Base-by-base conservation (phyloP, 2,329 filamentous ascomycete species). In the Camillea tinctor region DNA sequence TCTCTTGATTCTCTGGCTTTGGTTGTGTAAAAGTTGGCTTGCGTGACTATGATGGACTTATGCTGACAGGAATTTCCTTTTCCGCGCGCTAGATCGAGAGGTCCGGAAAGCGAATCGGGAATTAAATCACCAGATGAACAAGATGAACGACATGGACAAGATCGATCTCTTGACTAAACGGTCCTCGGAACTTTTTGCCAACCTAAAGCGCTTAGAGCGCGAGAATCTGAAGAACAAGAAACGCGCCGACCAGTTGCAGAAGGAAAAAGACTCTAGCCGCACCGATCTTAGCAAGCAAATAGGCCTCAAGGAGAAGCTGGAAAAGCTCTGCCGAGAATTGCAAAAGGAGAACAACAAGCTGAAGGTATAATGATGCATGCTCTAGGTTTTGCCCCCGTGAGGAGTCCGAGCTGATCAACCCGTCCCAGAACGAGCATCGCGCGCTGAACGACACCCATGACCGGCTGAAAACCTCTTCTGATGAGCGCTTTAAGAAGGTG, bases 261-360 rank as follows among this genome's bases (percentile, higher is more conserved):
- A 98, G 75, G 95, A 99, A 71, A 96, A 96, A 75, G 95, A 99
- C 73, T 88, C 91, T 67, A 90, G 90, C 59, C 88, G 93, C 69
- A 90, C 89, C 52, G 95, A 99, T 74, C 81, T 97, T 58, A 94
- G 88, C 77, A 97, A 97, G 78, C 94, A 93, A 21, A 88, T 91
- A 20, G 90, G 89, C 1, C 86, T 98, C 73, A 97, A 96, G 75
- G 93, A 98, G 75, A 98, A 98, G 77, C 81, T 99, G 52, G 95
- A 99, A 77, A 99, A 98, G 74, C 81, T 99, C 30, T 97, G 93
- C 70, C 84, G 95, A 59, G 95, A 99, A 75, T 83, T 99, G 58
- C 95, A 96, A 62, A 91, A 94, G 70, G 95, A 99, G 73, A 99
- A 99, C 76, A 98, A 98, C 77, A 96, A 96, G 78, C 87, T 99